These are phyloP conservation scores for Pleochaeta shiraiana DNA, from an alignment of 2,329 filamentous ascomycete species.

Conservation along the genomic window DNA sequence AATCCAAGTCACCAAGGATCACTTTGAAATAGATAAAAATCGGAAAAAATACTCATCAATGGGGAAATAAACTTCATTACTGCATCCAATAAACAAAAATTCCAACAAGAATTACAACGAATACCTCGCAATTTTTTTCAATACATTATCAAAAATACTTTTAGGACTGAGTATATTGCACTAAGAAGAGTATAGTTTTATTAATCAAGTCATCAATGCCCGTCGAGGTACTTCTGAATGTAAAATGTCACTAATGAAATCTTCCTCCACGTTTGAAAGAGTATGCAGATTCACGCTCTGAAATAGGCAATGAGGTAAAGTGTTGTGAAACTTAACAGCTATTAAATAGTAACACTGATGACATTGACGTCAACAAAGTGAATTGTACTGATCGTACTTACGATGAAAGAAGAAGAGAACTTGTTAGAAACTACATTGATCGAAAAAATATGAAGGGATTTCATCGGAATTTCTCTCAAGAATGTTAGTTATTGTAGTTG, in stretches of 20 bases:
- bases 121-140: background rate
- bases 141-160: background rate
- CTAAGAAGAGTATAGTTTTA: background rate
- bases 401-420: background rate
- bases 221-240: background rate
- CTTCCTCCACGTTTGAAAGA: background rate
- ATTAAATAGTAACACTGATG: background rate
- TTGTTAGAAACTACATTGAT: background rate
- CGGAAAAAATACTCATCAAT: background rate
- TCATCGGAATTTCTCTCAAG: background rate
- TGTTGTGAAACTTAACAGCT: background rate
- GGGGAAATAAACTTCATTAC: background rate
- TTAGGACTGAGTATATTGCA: background rate
- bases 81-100: background rate
- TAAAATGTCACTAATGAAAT: background rate
- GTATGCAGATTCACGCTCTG: background rate
- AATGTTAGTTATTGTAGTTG: too few relatives aligned
- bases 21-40: background rate
- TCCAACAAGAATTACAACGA: background rate
- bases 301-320: background rate
- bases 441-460: background rate
- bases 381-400: background rate
- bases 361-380: background rate
- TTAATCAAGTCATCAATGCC: background rate
- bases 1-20: background rate